phyloP scores from a whole-genome alignment of 306 rosid genomes.

The Ochetophila trinervis region DNA sequence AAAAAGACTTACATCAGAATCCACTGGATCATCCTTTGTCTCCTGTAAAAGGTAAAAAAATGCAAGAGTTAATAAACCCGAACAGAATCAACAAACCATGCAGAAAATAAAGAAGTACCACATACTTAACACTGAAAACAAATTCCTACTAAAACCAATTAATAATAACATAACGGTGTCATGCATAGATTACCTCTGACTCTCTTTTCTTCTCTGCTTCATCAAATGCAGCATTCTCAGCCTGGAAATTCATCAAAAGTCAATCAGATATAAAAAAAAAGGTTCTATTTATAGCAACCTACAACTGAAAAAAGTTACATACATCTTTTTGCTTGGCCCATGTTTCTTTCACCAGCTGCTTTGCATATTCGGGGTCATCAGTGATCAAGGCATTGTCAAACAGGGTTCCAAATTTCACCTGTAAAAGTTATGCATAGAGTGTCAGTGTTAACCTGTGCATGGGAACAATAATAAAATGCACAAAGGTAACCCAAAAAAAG shows the following conservation, averaged over 20 bases:
- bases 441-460: too few relatives aligned
- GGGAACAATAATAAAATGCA: not conserved
- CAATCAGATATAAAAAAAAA: constrained; percentile 14
- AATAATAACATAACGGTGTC: too few relatives aligned
- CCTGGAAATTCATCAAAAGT: too few relatives aligned
- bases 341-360: constrained; percentile 83
- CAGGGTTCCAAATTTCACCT: constrained; percentile 98
- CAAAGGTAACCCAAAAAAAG: not conserved
- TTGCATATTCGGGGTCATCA: constrained; percentile 88
- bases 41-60: too few relatives aligned
- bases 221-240: too few relatives aligned
- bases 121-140: not conserved
- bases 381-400: constrained; percentile 81
- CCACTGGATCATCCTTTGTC: too few relatives aligned
- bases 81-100: not conserved
- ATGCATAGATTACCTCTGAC: too few relatives aligned
- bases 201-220: too few relatives aligned
- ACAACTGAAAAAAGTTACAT: constrained; percentile 17
- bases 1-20: too few relatives aligned
- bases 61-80: too few relatives aligned
- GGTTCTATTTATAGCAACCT: not conserved
- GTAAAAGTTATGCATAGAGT: too few relatives aligned
- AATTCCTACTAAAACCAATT: not conserved
- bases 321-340: constrained; percentile 97
- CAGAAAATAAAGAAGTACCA: not conserved